phyloP scores from a whole-genome alignment of 2,329 filamentous ascomycete species.

The Ophiostoma tasmaniense region DNA sequence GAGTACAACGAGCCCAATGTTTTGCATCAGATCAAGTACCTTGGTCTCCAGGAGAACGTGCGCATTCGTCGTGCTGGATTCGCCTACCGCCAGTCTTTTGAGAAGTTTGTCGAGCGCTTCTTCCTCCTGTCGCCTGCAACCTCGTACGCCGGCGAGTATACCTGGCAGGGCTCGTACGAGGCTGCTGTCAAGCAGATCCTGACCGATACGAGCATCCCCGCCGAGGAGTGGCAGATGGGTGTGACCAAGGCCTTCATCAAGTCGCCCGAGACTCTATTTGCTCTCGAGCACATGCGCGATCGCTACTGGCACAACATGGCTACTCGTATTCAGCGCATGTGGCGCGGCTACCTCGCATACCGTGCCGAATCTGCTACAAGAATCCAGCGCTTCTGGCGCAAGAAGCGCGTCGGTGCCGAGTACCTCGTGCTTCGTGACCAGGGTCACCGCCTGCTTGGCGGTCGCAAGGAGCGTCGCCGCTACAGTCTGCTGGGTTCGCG shows the following conservation, averaged over 20 bases:
- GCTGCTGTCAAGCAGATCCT: slow-evolving; percentile 86
- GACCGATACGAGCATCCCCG: slow-evolving; percentile 90
- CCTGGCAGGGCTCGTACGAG: slow-evolving; percentile 82
- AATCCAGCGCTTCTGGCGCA: slow-evolving; percentile 92
- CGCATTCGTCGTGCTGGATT: slow-evolving; percentile 94
- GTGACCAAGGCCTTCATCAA: slow-evolving; percentile 98
- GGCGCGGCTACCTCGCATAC: slow-evolving; percentile 92
- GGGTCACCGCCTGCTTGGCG: slow-evolving; percentile 71
- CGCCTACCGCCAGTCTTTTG: slow-evolving; percentile 91
- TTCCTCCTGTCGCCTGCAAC: slow-evolving; percentile 90
- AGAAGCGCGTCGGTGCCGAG: slow-evolving; percentile 82
- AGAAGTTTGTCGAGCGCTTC: slow-evolving; percentile 97
- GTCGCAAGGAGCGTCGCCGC: slow-evolving; percentile 81
- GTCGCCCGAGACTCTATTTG: slow-evolving; percentile 92
- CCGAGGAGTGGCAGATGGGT: slow-evolving; percentile 95
- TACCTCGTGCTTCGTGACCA: slow-evolving; percentile 82
- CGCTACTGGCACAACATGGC: slow-evolving; percentile 99
- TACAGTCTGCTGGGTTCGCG: slow-evolving; percentile 88
- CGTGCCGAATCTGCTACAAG: slow-evolving; percentile 84
- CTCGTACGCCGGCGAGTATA: slow-evolving; percentile 94
- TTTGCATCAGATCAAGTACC: slow-evolving; percentile 96
- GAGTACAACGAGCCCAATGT: slow-evolving; percentile 92
- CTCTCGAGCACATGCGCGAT: slow-evolving; percentile 94
- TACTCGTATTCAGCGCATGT: slow-evolving; percentile 91
- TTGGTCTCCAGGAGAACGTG: slow-evolving; percentile 98